phyloP scores from a whole-genome alignment of 2,329 filamentous ascomycete genomes.

The Thelonectria olida region DNA sequence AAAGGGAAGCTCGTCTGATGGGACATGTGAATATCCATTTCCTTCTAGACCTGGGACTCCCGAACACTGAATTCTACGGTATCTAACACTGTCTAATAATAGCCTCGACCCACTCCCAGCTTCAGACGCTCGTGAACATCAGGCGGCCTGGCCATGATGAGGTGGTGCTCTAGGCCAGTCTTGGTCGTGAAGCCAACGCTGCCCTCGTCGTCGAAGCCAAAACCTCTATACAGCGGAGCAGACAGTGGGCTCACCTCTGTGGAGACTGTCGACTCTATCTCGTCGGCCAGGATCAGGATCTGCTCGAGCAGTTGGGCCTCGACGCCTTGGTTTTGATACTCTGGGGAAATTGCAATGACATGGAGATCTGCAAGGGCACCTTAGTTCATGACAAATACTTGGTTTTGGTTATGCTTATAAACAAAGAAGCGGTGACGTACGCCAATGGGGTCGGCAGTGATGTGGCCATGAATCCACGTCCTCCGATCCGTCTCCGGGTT shows the following conservation, averaged over 20 bases:
- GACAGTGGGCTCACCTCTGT: neutral
- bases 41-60: neutral
- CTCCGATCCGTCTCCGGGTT: no score
- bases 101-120: constrained; percentile 1
- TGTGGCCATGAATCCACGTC: neutral
- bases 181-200: neutral
- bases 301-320: constrained; percentile 6
- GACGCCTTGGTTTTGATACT: neutral
- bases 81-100: neutral
- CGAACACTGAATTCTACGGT: neutral
- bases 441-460: neutral
- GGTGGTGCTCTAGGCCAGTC: neutral
- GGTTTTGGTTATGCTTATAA: neutral
- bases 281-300: constrained; percentile 1
- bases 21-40: no score
- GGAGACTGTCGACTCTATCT: neutral
- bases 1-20: no score
- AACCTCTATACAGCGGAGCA: neutral
- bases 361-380: constrained; percentile 2
- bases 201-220: constrained; percentile 7
- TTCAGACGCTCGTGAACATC: constrained; percentile 6
- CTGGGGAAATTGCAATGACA: constrained; percentile 5
- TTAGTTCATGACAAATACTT: neutral
- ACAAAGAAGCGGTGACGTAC: neutral
- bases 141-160: constrained; percentile 1